Percentiles rank a stretch among this genome's conserved stretches.
phyloP scores from a whole-genome alignment of 129 eudicot genomes.

The Chrysanthemum makinoi region DNA sequence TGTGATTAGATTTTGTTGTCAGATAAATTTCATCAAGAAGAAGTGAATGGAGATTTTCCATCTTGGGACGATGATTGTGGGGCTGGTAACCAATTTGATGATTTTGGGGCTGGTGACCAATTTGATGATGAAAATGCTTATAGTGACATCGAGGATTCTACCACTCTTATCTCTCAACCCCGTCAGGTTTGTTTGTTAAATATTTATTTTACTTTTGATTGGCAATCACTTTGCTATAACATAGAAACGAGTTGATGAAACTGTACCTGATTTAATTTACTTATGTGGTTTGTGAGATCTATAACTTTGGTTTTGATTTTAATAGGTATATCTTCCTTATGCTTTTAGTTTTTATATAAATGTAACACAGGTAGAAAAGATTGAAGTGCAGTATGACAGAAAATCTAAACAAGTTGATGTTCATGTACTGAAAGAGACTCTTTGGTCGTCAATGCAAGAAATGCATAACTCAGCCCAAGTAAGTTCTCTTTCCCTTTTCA shows the following conservation, averaged over 20 bases:
- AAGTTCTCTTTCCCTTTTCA: conserved; percentile 15
- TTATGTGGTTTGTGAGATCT: neutral
- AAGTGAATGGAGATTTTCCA: conserved; percentile 43
- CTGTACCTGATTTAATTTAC: neutral
- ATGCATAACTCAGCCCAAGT: conserved; percentile 43
- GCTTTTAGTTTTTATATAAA: conserved; percentile 2
- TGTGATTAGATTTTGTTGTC: conserved; percentile 24
- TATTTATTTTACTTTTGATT: neutral
- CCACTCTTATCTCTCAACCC: conserved; percentile 75
- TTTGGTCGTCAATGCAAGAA: conserved; percentile 71
- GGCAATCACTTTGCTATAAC: neutral
- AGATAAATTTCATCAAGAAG: conserved; percentile 51
- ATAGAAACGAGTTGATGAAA: neutral
- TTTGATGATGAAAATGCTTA: conserved; percentile 58
- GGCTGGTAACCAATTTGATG: conserved; percentile 49
- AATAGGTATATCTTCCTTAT: neutral
- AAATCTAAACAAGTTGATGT: conserved; percentile 95
- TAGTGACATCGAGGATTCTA: conserved; percentile 62
- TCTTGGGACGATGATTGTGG: conserved; percentile 70
- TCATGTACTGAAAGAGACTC: conserved; percentile 75
- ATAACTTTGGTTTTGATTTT: neutral
- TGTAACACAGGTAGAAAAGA: conserved; percentile 55
- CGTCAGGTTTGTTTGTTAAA: conserved; percentile 68
- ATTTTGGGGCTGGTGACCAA: conserved; percentile 33
- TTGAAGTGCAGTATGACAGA: conserved; percentile 71